Conservation (phyloP, 2,329 filamentous ascomycete species). For the Sclerotinia glacialis region DNA sequence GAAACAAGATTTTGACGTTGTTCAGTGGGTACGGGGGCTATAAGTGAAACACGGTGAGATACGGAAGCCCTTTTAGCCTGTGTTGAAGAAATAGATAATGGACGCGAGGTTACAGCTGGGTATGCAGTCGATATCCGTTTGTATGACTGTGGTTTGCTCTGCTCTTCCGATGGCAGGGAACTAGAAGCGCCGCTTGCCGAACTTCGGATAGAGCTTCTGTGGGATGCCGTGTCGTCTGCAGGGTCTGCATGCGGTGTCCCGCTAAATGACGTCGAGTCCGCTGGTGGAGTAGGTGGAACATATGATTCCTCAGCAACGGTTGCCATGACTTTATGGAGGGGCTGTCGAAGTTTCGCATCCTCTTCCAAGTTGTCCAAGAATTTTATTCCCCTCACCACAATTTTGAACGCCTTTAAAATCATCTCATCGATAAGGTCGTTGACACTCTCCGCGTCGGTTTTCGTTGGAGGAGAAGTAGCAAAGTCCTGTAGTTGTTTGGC, state of each 20-base stretch:
- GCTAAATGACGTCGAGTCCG: slow-evolving; percentile 52
- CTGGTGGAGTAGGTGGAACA: slow-evolving; percentile 62
- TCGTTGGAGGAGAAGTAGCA: slow-evolving; percentile 45
- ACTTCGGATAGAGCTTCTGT: slow-evolving; percentile 37
- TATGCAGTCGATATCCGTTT: slow-evolving; percentile 34
- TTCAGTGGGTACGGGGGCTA: slow-evolving; percentile 60
- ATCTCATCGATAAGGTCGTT: slow-evolving; percentile 87
- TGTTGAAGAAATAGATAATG: slow-evolving; percentile 33
- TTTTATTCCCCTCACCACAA: slow-evolving; percentile 84
- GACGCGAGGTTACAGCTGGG: slow-evolving; percentile 30
- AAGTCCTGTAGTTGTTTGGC: slow-evolving; percentile 80
- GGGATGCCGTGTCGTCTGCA: slow-evolving; percentile 40
- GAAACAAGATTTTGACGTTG: slow-evolving; percentile 75
- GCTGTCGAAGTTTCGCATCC: slow-evolving; percentile 50
- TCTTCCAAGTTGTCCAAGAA: slow-evolving; percentile 85
- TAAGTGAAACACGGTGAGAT: slow-evolving; percentile 73
- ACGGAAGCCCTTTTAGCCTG: slow-evolving; percentile 37
- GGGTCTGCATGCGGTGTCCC: slow-evolving; percentile 44
- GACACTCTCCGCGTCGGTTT: slow-evolving; percentile 53
- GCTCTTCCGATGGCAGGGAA: slow-evolving; percentile 34
- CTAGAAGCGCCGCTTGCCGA: slow-evolving; percentile 35
- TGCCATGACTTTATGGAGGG: slow-evolving; percentile 57
- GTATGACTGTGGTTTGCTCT: slow-evolving; percentile 36
- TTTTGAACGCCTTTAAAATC: slow-evolving; percentile 88
- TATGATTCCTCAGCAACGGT: slow-evolving; percentile 57